Conservation (phyloP, 306 rosid species). For the Styphnolobium japonicum region DNA sequence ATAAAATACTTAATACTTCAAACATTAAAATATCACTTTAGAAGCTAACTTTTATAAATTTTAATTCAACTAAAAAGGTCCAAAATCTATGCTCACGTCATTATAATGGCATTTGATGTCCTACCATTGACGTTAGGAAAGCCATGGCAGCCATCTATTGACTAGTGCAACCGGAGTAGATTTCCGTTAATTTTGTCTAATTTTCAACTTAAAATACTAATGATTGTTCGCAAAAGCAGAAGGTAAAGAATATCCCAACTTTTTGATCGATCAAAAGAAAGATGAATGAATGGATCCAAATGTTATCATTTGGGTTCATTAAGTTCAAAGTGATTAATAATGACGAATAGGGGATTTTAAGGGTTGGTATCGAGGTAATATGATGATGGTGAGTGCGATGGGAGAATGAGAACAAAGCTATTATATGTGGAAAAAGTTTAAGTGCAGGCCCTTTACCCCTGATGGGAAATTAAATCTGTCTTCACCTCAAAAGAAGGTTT, state of each 20-base stretch:
- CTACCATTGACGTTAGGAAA: neutral
- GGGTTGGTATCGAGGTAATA: slow-evolving; percentile 24
- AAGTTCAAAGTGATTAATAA: slow-evolving; percentile 41
- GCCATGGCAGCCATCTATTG: neutral
- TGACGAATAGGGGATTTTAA: neutral
- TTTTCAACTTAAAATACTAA: slow-evolving; percentile 29
- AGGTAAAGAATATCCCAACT: slow-evolving; percentile 9
- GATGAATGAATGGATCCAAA: slow-evolving; percentile 28
- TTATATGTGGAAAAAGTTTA: slow-evolving; percentile 12
- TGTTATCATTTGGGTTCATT: slow-evolving; percentile 21
- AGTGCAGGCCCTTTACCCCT: neutral
- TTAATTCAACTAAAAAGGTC: neutral
- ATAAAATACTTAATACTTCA: too few species aligned
- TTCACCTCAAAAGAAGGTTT: slow-evolving; percentile 34
- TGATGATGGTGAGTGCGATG: slow-evolving; percentile 23
- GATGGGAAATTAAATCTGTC: slow-evolving; percentile 15
- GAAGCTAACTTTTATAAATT: too few species aligned
- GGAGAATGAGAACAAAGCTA: slow-evolving; percentile 2
- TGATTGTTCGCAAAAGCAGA: slow-evolving; percentile 21
- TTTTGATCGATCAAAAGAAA: slow-evolving; percentile 23
- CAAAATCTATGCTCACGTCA: neutral
- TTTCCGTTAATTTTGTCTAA: slow-evolving; percentile 2
- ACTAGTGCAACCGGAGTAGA: neutral
- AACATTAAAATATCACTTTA: too few species aligned
- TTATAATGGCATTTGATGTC: neutral